Evolutionary conservation across 23 red algal species (phyloP).

Genomic region (Gracilariopsis chorda): DNA sequence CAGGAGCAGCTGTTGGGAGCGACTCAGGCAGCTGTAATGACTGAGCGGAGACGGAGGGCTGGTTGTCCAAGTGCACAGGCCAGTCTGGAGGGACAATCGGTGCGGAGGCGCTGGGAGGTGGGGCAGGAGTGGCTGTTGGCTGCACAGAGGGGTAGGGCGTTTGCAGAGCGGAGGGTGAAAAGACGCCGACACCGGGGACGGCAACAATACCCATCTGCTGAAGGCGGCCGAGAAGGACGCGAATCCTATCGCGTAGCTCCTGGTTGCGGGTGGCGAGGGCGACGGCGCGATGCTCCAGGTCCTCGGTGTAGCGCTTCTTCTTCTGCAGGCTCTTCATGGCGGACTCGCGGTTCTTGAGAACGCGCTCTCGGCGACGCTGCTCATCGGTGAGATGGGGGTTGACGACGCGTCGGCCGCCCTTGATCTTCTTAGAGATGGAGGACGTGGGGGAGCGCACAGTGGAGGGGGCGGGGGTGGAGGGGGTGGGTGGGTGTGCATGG

Average conservation of each 20-base stretch:
- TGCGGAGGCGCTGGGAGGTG: not conserved
- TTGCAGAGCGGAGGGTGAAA: not conserved
- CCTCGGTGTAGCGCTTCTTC: slow-evolving; percentile 73
- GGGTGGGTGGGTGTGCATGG: not conserved
- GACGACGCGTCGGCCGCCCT: slow-evolving; percentile 55
- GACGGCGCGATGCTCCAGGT: slow-evolving; percentile 56
- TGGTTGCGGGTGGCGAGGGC: slow-evolving; percentile 49
- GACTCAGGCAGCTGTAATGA: not conserved
- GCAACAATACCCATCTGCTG: slow-evolving; percentile 15
- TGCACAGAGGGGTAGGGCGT: not conserved
- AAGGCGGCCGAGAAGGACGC: slow-evolving; percentile 23
- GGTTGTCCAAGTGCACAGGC: not conserved
- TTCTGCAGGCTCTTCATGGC: slow-evolving; percentile 68
- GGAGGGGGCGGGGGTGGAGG: slow-evolving; percentile 4
- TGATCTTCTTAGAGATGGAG: slow-evolving; percentile 21
- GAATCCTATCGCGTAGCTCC: slow-evolving; percentile 55
- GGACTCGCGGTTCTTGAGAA: slow-evolving; percentile 67
- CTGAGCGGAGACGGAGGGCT: not conserved
- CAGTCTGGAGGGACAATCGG: not conserved
- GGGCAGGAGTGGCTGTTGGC: not conserved
- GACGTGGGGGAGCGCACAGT: not conserved
- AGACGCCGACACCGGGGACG: not conserved
- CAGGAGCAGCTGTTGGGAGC: not conserved
- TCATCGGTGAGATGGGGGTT: slow-evolving; percentile 56
- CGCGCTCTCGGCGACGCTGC: slow-evolving; percentile 60